These are phyloP conservation scores for Quercus parvula DNA, from an alignment of 306 rosid genomes.

Conservation along the genomic window DNA sequence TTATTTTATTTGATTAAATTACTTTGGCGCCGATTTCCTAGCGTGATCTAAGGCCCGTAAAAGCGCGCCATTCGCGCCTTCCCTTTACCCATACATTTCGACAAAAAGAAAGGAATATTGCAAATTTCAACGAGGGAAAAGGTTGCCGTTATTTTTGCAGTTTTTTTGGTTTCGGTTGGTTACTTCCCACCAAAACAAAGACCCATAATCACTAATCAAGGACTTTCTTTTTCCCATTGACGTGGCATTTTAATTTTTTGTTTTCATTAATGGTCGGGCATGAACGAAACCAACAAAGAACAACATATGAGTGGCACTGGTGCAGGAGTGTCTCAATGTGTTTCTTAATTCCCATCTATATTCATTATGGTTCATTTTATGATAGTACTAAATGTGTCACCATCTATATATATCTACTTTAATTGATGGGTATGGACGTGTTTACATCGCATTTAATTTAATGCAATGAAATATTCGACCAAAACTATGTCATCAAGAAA, in stretches of 20 bases:
- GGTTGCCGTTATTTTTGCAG: slow-evolving; percentile 1
- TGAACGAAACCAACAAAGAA: slow-evolving; percentile 30
- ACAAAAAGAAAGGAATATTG: slow-evolving; percentile 19
- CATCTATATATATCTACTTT: not conserved
- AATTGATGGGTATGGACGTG: no score
- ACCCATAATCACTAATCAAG: slow-evolving; percentile 13
- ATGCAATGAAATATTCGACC: no score
- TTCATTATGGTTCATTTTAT: not conserved
- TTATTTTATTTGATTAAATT: not conserved
- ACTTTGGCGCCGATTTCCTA: slow-evolving; percentile 48
- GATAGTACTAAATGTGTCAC: not conserved
- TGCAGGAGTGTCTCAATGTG: slow-evolving; percentile 10
- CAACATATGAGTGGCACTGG: slow-evolving; percentile 18
- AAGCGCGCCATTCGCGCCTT: slow-evolving; percentile 62
- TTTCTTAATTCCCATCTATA: not conserved
- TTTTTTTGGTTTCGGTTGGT: slow-evolving; percentile 3
- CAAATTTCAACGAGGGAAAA: slow-evolving; percentile 6
- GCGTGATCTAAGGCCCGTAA: slow-evolving; percentile 41
- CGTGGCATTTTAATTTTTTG: slow-evolving; percentile 1
- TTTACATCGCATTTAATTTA: no score
- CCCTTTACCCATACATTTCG: slow-evolving; percentile 28
- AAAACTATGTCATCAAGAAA: no score
- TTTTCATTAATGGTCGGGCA: slow-evolving; percentile 17
- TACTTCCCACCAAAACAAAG: slow-evolving; percentile 2
- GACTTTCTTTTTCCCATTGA: slow-evolving; percentile 27